Evolutionary conservation across 192 early-diverging fungal species (phyloP), one percentile per base, ranked within the genome.

Genomic region (Linnemannia exigua): DNA sequence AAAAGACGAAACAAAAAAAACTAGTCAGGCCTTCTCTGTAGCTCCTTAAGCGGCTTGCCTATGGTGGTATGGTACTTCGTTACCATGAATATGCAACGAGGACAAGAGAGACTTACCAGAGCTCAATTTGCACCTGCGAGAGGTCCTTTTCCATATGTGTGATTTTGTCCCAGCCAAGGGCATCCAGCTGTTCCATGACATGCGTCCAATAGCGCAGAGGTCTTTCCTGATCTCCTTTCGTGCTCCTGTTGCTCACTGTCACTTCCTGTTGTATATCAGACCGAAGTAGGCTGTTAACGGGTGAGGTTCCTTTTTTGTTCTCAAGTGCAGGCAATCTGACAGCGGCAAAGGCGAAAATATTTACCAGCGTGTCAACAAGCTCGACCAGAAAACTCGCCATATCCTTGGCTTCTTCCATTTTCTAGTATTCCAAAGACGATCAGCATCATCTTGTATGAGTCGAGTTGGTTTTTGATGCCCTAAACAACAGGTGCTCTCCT

Each of bases 331-430:
- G 3, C 35, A 9, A 17, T 19, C 17, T 9, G 8, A 69, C 7
- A 69, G 19, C 7, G 37, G 33, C 5, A 38, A 7, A 69, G 0
- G 37, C 9, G 17, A 38, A 5, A 11, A 1, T 35, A 28, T 1
- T 15, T 74, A 74, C 72, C 72, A 74, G 36, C 4, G 35, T 54
- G 72, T 74, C 72, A 47, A 77, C 78, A 17, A 86, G 74, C 46
- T 86, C 84, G 25, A 80, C 68, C 63, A 86, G 36, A 41, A 86
- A 86, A 35, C 70, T 68, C n/a, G 74, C 63, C 84, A 80, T 77
- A 44, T 79, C 74, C 20, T 61, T 47, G 22, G 84, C 77, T 17
- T 80, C 79, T 0, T 72, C 74, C 79, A 86, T 79, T 80, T 86
- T 86, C 84, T 86, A 73, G 0, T 38, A 12, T 33, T 6, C 51